A percentile compares a stretch with the other conserved stretches of the same genome.
These are phyloP conservation scores for Paspalum notatum DNA, from an alignment of 176 grass and related monocot species.

Conservation along the genomic window DNA sequence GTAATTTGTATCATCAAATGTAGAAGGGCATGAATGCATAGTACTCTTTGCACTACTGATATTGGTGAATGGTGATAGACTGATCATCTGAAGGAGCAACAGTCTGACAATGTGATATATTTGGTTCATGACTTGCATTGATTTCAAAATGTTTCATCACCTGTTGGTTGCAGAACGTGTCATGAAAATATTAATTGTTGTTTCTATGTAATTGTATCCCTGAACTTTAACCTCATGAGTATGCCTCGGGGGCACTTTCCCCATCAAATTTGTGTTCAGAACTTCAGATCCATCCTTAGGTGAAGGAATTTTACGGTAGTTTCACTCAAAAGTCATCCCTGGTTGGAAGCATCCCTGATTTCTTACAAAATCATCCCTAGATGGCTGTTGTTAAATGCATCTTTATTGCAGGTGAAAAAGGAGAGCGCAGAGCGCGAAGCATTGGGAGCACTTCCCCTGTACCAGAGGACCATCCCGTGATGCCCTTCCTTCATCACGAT, in stretches of 20 bases:
- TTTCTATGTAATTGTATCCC: not conserved
- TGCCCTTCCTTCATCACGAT: not conserved
- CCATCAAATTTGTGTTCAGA: too few species aligned
- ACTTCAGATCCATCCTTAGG: too few species aligned
- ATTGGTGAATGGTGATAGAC: not conserved
- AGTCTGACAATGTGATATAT: not conserved
- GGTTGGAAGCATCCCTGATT: not conserved
- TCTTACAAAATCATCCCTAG: not conserved
- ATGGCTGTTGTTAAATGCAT: conserved; percentile 5
- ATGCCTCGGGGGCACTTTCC: not conserved
- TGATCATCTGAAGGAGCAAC: not conserved
- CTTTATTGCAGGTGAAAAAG: conserved; percentile 66
- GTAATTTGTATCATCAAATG: not conserved
- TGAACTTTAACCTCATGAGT: not conserved
- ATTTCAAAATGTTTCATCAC: conserved; percentile 14
- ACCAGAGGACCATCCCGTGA: conserved; percentile 80
- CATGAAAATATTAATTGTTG: not conserved
- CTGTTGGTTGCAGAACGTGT: not conserved
- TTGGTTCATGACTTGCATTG: not conserved
- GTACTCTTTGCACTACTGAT: too few species aligned
- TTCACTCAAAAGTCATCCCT: not conserved
- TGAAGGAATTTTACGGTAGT: not conserved
- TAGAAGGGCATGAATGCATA: too few species aligned
- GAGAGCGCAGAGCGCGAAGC: conserved; percentile 75
- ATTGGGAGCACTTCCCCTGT: conserved; percentile 76